A percentile compares a stretch with the other conserved stretches of the same genome.
phyloP scores from a whole-genome alignment of 306 rosid species.

The Rosa persica region DNA sequence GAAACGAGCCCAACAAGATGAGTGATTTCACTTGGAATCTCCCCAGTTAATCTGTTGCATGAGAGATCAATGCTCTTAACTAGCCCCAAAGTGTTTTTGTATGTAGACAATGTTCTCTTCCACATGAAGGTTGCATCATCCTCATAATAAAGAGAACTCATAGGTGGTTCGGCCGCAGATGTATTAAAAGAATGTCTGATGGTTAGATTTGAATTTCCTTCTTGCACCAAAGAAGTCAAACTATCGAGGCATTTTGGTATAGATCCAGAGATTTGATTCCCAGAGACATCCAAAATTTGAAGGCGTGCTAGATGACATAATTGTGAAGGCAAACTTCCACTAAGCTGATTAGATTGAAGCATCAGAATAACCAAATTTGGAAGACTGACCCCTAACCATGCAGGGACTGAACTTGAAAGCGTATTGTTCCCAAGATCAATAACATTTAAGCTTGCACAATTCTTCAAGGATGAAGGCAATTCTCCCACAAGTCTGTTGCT shows the following conservation, averaged over 20 bases:
- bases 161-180: not conserved
- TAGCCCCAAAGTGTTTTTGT: not conserved
- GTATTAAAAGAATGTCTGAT: fast-evolving
- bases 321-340: not conserved
- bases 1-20: not conserved
- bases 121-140: not conserved
- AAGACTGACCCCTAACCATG: constrained; percentile 3
- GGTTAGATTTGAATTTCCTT: not conserved
- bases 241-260: not conserved
- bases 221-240: not conserved
- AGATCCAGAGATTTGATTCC: not conserved
- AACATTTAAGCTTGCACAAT: not conserved
- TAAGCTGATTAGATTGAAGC: constrained; percentile 1
- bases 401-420: not conserved
- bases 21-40: constrained; percentile 25
- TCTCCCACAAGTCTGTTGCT: constrained; percentile 7
- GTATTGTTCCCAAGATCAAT: constrained; percentile 16
- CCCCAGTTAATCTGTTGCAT: constrained; percentile 26
- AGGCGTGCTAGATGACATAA: not conserved
- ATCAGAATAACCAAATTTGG: constrained; percentile 8
- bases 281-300: constrained; percentile 13
- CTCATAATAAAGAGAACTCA: not conserved
- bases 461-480: not conserved
- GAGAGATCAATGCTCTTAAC: constrained; percentile 25
- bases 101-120: not conserved